Conservation (phyloP, 495 filamentous ascomycete genomes). For the Staphylotrichum tortipilum region DNA sequence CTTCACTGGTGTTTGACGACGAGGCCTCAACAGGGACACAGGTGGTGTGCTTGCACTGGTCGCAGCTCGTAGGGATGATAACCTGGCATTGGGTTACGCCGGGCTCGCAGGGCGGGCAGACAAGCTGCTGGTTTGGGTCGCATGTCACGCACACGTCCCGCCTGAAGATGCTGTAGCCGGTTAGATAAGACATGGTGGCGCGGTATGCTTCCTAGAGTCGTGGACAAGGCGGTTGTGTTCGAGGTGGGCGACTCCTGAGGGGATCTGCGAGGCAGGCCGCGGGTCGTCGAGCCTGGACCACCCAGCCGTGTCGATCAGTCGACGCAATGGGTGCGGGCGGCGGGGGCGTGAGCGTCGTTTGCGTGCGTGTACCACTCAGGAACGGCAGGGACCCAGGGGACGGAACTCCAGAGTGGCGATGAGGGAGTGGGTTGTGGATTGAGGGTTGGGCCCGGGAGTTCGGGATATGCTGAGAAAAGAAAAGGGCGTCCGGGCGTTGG, state of each 20-base stretch:
- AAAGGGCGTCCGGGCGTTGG: neutral
- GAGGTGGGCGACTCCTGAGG: neutral
- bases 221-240: neutral
- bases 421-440: too few relatives aligned
- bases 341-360: too few relatives aligned
- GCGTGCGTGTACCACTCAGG: too few relatives aligned
- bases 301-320: constrained; percentile 15
- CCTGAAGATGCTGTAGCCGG: too few relatives aligned
- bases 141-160: constrained; percentile 19
- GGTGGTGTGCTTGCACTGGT: constrained; percentile 30
- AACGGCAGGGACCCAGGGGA: neutral
- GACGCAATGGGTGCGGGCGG: constrained; percentile 6
- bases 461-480: neutral
- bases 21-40: constrained; percentile 23
- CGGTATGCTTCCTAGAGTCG: neutral
- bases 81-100: constrained; percentile 27
- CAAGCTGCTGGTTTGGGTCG: constrained; percentile 16
- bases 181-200: constrained; percentile 14
- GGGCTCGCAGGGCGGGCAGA: constrained; percentile 18
- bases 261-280: constrained; percentile 8
- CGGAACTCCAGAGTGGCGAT: neutral
- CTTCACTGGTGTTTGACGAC: constrained; percentile 17
- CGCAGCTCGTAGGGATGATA: constrained; percentile 26
- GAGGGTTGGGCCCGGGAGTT: too few relatives aligned
- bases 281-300: constrained; percentile 11